These are phyloP conservation scores for Thelonectria blattea DNA, from an alignment of 2,329 filamentous ascomycete genomes.

Conservation along the genomic window DNA sequence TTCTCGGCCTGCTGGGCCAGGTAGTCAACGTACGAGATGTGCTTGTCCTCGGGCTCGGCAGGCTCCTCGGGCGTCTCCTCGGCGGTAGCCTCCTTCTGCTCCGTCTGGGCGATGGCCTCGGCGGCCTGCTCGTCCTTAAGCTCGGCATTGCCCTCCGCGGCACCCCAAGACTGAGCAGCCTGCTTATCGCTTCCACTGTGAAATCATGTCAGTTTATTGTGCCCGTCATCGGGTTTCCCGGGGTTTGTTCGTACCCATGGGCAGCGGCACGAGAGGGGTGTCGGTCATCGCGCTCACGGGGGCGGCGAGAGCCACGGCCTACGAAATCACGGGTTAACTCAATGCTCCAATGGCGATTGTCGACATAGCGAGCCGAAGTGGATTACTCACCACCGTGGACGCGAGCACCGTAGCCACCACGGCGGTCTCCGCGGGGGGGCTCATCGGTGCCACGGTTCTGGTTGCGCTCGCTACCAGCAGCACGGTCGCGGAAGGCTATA, in stretches of 20 bases:
- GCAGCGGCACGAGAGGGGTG: conserved; percentile 53
- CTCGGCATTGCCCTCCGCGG: conserved; percentile 79
- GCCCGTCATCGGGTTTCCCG: background rate
- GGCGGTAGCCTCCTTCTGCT: conserved; percentile 73
- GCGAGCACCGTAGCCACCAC: conserved; percentile 69
- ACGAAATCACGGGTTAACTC: conserved; percentile 14
- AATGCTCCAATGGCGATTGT: background rate
- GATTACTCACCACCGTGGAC: conserved; percentile 60
- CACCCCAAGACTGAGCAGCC: conserved; percentile 88
- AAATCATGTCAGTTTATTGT: conserved; percentile 30
- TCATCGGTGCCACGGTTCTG: conserved; percentile 80
- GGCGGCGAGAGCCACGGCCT: conserved; percentile 61
- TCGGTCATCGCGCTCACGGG: conserved; percentile 62
- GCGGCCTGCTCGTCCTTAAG: conserved; percentile 91
- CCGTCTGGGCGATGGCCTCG: conserved; percentile 84
- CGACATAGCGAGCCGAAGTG: background rate
- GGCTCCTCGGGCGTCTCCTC: conserved; percentile 57
- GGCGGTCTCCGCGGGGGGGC: conserved; percentile 58
- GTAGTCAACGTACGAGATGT: conserved; percentile 89
- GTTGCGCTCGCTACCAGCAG: conserved; percentile 82
- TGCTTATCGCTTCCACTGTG: conserved; percentile 82
- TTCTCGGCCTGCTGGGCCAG: conserved; percentile 75
- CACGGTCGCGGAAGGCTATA: conserved; percentile 87
- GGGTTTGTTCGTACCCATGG: conserved; percentile 50
- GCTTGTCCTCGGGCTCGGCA: conserved; percentile 80